Evolutionary conservation across 441 rosid species (phyloP).

Genomic region (Erodium moschatum): DNA sequence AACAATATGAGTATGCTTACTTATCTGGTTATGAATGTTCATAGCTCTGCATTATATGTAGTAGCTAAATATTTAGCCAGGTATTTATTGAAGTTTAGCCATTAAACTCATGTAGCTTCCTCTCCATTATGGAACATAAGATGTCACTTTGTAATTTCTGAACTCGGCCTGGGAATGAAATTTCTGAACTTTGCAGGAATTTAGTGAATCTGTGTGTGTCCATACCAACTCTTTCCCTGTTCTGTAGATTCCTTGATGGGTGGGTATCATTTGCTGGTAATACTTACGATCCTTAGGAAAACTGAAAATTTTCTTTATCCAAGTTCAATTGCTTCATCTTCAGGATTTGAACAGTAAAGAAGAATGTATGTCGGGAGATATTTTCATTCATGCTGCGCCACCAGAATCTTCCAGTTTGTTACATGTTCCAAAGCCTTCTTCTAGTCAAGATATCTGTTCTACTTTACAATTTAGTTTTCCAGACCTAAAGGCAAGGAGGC

Average conservation of each 20-base stretch:
- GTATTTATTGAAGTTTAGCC: too few species aligned
- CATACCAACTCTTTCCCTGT: neutral
- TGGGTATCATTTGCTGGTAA: neutral
- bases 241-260: neutral
- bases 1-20: neutral
- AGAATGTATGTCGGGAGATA: slow-evolving; percentile 27
- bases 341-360: slow-evolving; percentile 32
- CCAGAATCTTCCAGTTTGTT: slow-evolving; percentile 30
- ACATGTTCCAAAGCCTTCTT: slow-evolving; percentile 39
- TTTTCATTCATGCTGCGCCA: slow-evolving; percentile 30
- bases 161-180: too few species aligned
- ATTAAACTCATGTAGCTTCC: too few species aligned
- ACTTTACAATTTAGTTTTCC: slow-evolving; percentile 61
- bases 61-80: neutral
- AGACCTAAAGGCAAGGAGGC: slow-evolving; percentile 53
- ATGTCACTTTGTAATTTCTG: too few species aligned
- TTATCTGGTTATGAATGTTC: neutral
- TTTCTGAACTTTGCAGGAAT: too few species aligned
- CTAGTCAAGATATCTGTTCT: slow-evolving; percentile 45
- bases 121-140: too few species aligned
- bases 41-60: neutral
- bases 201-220: too few species aligned
- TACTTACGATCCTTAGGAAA: neutral
- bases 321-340: slow-evolving; percentile 15
- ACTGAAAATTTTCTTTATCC: slow-evolving; percentile 12